Percentiles rank a stretch among this genome's conserved stretches.
Conservation (phyloP, 2,329 filamentous ascomycete species). For the Trichoderma simmonsii region DNA sequence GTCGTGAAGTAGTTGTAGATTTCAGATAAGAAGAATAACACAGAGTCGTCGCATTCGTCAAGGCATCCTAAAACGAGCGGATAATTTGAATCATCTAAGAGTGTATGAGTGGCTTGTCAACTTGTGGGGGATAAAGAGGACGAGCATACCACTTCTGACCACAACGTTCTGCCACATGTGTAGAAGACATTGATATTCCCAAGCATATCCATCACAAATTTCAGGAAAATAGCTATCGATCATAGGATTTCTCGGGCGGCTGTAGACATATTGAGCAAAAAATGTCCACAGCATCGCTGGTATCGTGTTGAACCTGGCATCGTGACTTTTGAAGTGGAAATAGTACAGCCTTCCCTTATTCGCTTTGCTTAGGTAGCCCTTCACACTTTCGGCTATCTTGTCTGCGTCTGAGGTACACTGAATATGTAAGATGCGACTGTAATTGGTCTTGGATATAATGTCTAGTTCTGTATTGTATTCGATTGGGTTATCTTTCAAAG, state of each 20-base stretch:
- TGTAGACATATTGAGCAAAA: not conserved
- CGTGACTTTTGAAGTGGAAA: not conserved
- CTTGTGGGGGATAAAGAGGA: not conserved
- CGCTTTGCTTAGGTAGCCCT: not conserved
- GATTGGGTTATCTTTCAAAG: not conserved
- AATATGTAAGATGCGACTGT: not conserved
- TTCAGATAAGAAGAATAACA: not conserved
- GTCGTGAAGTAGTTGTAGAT: not conserved
- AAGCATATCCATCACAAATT: not conserved
- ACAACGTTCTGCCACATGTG: not conserved
- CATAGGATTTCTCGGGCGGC: not conserved
- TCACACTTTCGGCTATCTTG: not conserved
- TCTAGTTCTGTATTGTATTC: not conserved
- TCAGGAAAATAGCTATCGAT: not conserved
- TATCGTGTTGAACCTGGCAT: not conserved
- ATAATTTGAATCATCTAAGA: not conserved
- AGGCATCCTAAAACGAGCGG: not conserved
- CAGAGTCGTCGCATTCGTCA: not conserved
- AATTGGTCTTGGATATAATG: not conserved
- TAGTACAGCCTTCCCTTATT: not conserved
- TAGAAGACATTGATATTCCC: not conserved
- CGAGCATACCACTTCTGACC: not conserved
- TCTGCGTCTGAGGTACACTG: not conserved
- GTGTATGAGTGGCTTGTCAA: not conserved
- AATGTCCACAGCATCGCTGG: not conserved